phyloP scores from a whole-genome alignment of 305 asterid genomes.

The Fraxinus latifolia region DNA sequence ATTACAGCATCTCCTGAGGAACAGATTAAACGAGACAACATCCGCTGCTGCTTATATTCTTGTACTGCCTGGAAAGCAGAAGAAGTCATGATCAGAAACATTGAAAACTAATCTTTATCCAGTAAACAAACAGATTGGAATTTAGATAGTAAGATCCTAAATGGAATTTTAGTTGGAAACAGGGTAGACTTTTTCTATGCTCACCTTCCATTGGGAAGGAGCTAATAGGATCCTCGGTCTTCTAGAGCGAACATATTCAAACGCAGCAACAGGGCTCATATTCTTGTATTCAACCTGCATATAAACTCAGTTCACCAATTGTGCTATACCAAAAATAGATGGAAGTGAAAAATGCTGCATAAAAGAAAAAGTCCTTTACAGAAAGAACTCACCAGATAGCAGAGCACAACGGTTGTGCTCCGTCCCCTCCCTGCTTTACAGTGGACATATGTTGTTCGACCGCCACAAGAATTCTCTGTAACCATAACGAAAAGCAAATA shows the following conservation, averaged over 20 bases:
- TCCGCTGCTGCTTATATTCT: constrained; percentile 63
- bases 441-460: constrained; percentile 48
- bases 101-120: background rate
- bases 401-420: constrained; percentile 53
- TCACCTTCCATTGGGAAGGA: constrained; percentile 87
- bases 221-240: constrained; percentile 85
- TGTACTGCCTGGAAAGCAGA: constrained; percentile 66
- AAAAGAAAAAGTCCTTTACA: background rate
- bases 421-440: constrained; percentile 57
- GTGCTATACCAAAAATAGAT: background rate
- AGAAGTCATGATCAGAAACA: constrained; percentile 8
- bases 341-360: background rate
- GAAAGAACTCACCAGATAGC: constrained; percentile 49
- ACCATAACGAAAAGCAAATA: constrained; percentile 11
- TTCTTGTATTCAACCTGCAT: constrained; percentile 75
- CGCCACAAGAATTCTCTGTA: constrained; percentile 57
- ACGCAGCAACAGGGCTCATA: constrained; percentile 74
- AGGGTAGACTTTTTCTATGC: background rate
- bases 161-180: background rate
- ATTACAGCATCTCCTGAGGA: constrained; percentile 67
- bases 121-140: background rate
- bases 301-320: constrained; percentile 1
- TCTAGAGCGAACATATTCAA: constrained; percentile 76
- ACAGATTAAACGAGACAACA: constrained; percentile 39
- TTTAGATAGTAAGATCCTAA: background rate